Base-by-base conservation (phyloP, 2,329 filamentous ascomycete genomes). In the Malbranchea zuffiana region DNA sequence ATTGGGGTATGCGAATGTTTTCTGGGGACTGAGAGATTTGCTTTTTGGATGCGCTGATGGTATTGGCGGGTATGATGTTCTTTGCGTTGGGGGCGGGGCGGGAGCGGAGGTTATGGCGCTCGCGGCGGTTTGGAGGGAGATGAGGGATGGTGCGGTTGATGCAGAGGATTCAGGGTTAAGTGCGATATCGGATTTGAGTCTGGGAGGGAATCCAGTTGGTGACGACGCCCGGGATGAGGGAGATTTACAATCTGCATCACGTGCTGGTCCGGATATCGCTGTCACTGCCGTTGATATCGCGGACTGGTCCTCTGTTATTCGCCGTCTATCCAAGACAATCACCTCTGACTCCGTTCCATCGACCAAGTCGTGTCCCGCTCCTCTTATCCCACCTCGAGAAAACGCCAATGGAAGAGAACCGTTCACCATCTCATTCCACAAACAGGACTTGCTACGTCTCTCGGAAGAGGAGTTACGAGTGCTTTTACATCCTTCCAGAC, bases 211-310 rank as follows among this genome's bases (percentile, higher is more conserved):
- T n/a, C 6, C 6, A 6, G 29, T 38, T 5, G 25, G 12, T 18
- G 8, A 24, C 18, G 15, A 31, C 12, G 13, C 18, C n/a, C n/a
- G n/a, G n/a, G n/a, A n/a, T n/a, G n/a, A n/a, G n/a, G n/a, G n/a
- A n/a, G n/a, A n/a, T n/a, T n/a, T n/a, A n/a, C n/a, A n/a, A n/a
- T 7, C 23, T 25, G 13, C 27, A 11, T 13, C 2, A 11, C 5
- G n/a, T 4, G 18, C 5, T 5, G 6, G 32, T 25, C 29, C 19
- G 12, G 30, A 41, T 2, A 44, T 68, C 16, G 52, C 65, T 6
- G 60, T 90, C 7, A 71, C 68, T 4, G 75, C 85, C n/a, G 61
- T 95, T 32, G 88, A 96, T 61, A 76, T 83, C 12, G 90, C 80
- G 2, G 75, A 82, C 19, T 96, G 90, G 88, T 65, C 63, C 0